Evolutionary conservation across 805 yeast genomes (phyloP).

Genomic region (Nakazawaea wyomingensis): DNA sequence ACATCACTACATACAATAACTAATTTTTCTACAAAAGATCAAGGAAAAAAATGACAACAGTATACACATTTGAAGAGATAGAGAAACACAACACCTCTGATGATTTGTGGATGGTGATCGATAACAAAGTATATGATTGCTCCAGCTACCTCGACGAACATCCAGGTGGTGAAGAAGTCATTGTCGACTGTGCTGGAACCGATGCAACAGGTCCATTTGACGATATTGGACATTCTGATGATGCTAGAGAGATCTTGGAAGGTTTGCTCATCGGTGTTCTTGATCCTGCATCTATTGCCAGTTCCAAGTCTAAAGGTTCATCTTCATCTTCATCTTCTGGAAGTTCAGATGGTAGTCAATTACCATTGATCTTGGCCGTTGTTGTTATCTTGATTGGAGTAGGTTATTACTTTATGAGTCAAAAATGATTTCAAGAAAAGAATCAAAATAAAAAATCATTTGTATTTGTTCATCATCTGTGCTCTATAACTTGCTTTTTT

Average conservation of each 20-base stretch:
- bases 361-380: conserved; percentile 29
- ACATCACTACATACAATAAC: no score
- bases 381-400: conserved; percentile 35
- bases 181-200: conserved; percentile 72
- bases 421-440: no score
- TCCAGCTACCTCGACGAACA: conserved; percentile 69
- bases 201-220: conserved; percentile 71
- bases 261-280: conserved; percentile 73
- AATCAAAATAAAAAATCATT: no score
- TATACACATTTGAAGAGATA: conserved; percentile 62
- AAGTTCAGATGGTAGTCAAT: conserved; percentile 22
- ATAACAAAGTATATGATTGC: conserved; percentile 75
- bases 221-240: conserved; percentile 97
- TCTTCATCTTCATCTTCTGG: conserved; percentile 14
- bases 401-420: conserved; percentile 36
- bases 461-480: no score
- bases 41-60: conserved; percentile 36
- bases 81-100: conserved; percentile 67
- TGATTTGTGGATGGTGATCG: conserved; percentile 80
- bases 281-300: conserved; percentile 50
- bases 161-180: conserved; percentile 71
- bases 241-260: conserved; percentile 74
- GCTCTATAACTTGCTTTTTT: no score
- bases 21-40: not conserved
- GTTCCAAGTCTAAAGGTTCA: conserved; percentile 16